Evolutionary conservation across 306 rosid species (phyloP), one percentile per base, ranked within the genome.

Genomic region (Lathyrus tuberosus): DNA sequence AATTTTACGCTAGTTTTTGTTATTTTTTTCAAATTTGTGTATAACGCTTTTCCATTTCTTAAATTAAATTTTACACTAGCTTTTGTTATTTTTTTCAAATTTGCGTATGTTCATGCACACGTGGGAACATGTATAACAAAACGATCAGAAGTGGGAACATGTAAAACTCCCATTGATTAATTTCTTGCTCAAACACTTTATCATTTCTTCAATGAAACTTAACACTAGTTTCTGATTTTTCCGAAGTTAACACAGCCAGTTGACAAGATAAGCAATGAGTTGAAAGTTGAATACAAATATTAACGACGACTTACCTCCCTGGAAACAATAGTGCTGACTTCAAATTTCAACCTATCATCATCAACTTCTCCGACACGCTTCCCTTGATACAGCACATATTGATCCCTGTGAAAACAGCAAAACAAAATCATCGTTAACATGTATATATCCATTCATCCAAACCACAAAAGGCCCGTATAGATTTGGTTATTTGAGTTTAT

Each of bases 311-410:
- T 58, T 89, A 89, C 99, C 99, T 95, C 97, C 76, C 97, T 84
- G 22, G 85, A 81, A 30, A 88, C 17, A 74, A 91, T 79, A 33
- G 99, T 95, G 78, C 93, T 86, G 69, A 89, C 62, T 82, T 95
- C 99, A 67, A 95, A 95, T 73, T 80, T 95, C 89, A 95, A 79
- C 15, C 97, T 79, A 38, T 87, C 99, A 62, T 95, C 99, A 38
- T 91, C 91, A 10, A 95, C 93, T 72, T 84, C 88, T 67, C 76
- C 92, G 17, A 95, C 95, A 6, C 83, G 83, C 46, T 73, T 79
- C 67, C 24, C 76, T 65, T 79, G 83, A 81, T 87, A 89, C 22
- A 79, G 61, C 73, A 72, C 81, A 40, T 86, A 91, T 28, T 79
- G 97, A 79, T 87, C 93, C 87, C 99, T 95, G 46, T 5, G 6